Evolutionary conservation across 495 filamentous ascomycete genomes (phyloP), one percentile per base, ranked within the genome.

Genomic region (Podospora australis): DNA sequence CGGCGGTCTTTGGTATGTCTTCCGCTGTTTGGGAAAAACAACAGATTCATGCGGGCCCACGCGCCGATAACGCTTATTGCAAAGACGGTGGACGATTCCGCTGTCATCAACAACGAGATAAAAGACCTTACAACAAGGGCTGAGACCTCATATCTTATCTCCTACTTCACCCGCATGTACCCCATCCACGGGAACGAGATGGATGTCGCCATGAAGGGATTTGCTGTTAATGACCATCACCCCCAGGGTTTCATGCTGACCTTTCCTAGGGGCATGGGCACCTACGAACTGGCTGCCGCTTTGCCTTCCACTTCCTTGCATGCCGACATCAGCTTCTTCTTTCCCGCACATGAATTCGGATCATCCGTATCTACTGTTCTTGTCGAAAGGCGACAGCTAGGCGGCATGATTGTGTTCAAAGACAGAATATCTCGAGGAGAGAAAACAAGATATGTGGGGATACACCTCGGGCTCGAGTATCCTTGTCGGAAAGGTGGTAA

Each of bases 21-120:
- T 0, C 56, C 58, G 3, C 58, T 62, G 10, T 46, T 62, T 10
- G 56, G 58, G 6, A 62, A 56, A 26, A 53, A 62, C 21, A 53
- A 51, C 24, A 46, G 26, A 3, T 62, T 53, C 32, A 62, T 62
- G 58, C 40, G 58, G 1, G 58, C 56, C 1, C 55, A 53, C 11
- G 38, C 42, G 13, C 58, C 58, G 2, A 32, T 62, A 6, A 50
- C 48, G 10, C 49, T 62, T 1, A 43, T 62, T 1, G 48, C 34
- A 39, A 47, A 48, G n/a, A 19, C 25, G 1, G 36, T 58, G 6
- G 53, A 58, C 10, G 46, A 39, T 7, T 6, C 19, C 6, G 32
- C 13, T 5, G 16, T 34, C 8, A 11, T 16, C 32, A 16, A 36
- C 32, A 36, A 2, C 32, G 49, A 48, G 1, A 49, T 59, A 25